Conservation (phyloP, 2,329 filamentous ascomycete species). For the Aureobasidium sp. region DNA sequence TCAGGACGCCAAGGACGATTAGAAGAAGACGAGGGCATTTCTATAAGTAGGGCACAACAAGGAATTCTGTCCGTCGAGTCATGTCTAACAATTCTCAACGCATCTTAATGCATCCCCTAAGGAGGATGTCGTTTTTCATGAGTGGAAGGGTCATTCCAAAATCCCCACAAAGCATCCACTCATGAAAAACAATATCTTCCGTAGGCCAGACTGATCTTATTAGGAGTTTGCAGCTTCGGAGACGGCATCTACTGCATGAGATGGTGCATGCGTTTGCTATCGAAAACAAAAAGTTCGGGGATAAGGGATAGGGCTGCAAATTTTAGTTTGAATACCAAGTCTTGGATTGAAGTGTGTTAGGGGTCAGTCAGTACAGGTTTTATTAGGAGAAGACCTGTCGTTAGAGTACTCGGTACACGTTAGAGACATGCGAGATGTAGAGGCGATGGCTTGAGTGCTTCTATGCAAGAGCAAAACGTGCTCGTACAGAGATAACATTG, state of each 20-base stretch:
- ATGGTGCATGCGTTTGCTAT: neutral
- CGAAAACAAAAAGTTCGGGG: neutral
- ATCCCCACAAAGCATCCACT: no score
- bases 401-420: neutral
- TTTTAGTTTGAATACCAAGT: conserved; percentile 2
- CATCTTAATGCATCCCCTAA: no score
- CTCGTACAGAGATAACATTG: neutral
- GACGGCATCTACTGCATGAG: neutral
- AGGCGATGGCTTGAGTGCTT: neutral
- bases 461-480: neutral
- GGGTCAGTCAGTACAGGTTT: neutral
- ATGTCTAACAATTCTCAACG: neutral
- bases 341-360: neutral
- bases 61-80: neutral
- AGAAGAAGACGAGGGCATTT: conserved; percentile 10
- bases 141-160: no score
- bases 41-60: neutral
- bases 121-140: no score
- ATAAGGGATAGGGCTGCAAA: neutral
- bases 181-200: no score
- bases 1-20: conserved; percentile 30
- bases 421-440: neutral
- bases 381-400: neutral
- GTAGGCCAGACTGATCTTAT: neutral
- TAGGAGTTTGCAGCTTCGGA: neutral